Evolutionary conservation across 805 yeast species (phyloP).

Genomic region (Candida bentonensis): DNA sequence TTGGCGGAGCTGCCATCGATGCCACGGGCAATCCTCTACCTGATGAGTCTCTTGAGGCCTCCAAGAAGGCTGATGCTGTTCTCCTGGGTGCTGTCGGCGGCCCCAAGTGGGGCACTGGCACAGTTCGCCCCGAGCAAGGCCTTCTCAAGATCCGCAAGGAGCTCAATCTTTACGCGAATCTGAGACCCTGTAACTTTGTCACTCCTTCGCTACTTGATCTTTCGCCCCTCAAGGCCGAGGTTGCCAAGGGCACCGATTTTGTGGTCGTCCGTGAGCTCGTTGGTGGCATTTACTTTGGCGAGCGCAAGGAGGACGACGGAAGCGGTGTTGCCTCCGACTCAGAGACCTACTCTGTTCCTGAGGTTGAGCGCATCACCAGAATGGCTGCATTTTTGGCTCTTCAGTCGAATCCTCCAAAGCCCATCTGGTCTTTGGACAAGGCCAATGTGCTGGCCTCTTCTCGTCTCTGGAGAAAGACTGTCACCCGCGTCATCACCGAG

Average conservation of each 20-base stretch:
- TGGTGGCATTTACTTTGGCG: constrained; percentile 97
- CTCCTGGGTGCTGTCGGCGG: constrained; percentile 97
- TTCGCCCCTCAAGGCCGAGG: constrained; percentile 75
- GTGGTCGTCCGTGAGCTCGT: constrained; percentile 91
- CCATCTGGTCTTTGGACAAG: constrained; percentile 92
- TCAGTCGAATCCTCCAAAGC: constrained; percentile 86
- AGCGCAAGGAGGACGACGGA: constrained; percentile 83
- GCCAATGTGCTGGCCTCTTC: constrained; percentile 96
- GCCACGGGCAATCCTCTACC: constrained; percentile 90
- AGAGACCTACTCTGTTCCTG: constrained; percentile 80
- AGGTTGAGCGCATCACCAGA: constrained; percentile 89
- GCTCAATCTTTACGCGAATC: constrained; percentile 83
- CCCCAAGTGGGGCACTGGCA: constrained; percentile 97
- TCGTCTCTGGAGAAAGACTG: constrained; percentile 91
- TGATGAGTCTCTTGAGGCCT: constrained; percentile 66
- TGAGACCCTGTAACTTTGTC: constrained; percentile 92
- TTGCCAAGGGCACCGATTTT: constrained; percentile 83
- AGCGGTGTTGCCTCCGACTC: constrained; percentile 84
- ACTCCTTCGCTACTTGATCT: constrained; percentile 70
- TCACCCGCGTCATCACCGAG: constrained; percentile 63
- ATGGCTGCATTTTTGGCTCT: constrained; percentile 97
- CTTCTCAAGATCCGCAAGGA: constrained; percentile 88
- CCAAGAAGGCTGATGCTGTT: constrained; percentile 88
- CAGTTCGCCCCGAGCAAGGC: constrained; percentile 96
- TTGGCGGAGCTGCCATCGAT: constrained; percentile 98